Percentiles rank a stretch among this genome's conserved stretches.
Conservation (phyloP, 1,139 yeast genomes). For the Casaregolazyma lundiana region DNA sequence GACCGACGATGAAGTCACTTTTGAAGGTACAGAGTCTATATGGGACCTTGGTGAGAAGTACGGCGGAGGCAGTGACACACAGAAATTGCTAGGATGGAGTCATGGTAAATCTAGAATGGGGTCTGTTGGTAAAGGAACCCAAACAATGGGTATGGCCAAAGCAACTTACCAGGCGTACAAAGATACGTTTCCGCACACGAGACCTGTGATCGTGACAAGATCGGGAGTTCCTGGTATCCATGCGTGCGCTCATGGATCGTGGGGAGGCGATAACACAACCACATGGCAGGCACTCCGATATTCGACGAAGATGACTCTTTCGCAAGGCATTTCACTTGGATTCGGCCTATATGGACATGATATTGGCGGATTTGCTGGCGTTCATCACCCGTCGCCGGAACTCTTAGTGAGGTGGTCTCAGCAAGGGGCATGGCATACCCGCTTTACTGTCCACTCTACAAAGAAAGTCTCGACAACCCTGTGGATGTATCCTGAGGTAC, state of each 20-base stretch:
- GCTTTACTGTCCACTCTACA: constrained; percentile 19
- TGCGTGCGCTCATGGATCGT: constrained; percentile 17
- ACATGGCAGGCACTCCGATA: constrained; percentile 17
- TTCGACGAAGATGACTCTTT: constrained; percentile 18
- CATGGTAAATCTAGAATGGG: constrained; percentile 5
- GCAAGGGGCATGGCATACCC: constrained; percentile 19
- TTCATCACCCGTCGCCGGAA: constrained; percentile 17
- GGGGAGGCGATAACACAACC: constrained; percentile 25
- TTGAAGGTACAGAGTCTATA: constrained; percentile 22
- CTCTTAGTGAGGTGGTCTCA: constrained; percentile 22
- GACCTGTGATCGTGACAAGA: constrained; percentile 21
- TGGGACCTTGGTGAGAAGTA: constrained; percentile 28
- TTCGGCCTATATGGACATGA: constrained; percentile 21
- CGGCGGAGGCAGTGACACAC: constrained; percentile 32
- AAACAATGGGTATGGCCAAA: constrained; percentile 18
- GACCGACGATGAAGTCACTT: constrained; percentile 27
- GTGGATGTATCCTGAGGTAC: constrained; percentile 18
- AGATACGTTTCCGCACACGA: constrained; percentile 15
- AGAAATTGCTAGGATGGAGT: constrained; percentile 6
- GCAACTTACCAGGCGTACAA: constrained; percentile 17
- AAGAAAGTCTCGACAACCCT: constrained; percentile 16
- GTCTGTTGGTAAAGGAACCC: constrained; percentile 7
- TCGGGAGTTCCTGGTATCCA: constrained; percentile 21
- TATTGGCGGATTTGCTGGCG: constrained; percentile 21
- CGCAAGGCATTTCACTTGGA: constrained; percentile 17